These are phyloP conservation scores for Aspergillus hortae DNA, from an alignment of 2,329 filamentous ascomycete genomes.

Conservation along the genomic window DNA sequence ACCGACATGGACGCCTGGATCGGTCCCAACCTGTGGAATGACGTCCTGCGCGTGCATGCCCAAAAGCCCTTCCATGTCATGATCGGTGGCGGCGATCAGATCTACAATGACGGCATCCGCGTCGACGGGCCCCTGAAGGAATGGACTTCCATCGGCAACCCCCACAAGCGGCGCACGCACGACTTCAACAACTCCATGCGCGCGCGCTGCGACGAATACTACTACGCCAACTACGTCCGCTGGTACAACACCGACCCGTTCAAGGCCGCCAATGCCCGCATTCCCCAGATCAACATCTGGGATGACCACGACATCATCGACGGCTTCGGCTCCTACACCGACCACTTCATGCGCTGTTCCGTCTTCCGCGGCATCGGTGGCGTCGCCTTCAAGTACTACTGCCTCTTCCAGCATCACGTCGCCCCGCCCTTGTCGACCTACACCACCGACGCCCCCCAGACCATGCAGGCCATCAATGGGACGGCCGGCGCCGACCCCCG, in stretches of 20 bases:
- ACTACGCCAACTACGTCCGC: constrained; percentile 58
- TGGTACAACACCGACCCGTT: constrained; percentile 70
- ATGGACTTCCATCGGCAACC: constrained; percentile 61
- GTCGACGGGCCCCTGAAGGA: constrained; percentile 73
- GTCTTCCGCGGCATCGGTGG: constrained; percentile 65
- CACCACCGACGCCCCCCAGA: constrained; percentile 67
- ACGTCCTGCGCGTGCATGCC: constrained; percentile 59
- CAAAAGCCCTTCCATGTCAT: constrained; percentile 63
- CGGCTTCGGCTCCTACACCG: constrained; percentile 63
- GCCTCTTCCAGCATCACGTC: constrained; percentile 70
- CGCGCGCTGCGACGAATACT: constrained; percentile 58
- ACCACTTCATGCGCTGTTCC: constrained; percentile 63
- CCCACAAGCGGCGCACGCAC: constrained; percentile 57
- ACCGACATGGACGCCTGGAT: constrained; percentile 62
- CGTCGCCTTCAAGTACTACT: constrained; percentile 57
- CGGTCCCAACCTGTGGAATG: constrained; percentile 62
- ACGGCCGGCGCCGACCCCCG: constrained; percentile 59
- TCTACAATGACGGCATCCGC: constrained; percentile 73
- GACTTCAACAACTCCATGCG: constrained; percentile 64
- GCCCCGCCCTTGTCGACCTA: constrained; percentile 81
- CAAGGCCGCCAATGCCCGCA: constrained; percentile 57
- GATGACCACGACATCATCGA: constrained; percentile 66
- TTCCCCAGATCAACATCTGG: constrained; percentile 64
- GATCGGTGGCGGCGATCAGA: constrained; percentile 89
- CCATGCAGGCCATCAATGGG: constrained; percentile 49